Evolutionary conservation across 2,329 filamentous ascomycete species (phyloP).

Genomic region (Polytolypa hystricis): DNA sequence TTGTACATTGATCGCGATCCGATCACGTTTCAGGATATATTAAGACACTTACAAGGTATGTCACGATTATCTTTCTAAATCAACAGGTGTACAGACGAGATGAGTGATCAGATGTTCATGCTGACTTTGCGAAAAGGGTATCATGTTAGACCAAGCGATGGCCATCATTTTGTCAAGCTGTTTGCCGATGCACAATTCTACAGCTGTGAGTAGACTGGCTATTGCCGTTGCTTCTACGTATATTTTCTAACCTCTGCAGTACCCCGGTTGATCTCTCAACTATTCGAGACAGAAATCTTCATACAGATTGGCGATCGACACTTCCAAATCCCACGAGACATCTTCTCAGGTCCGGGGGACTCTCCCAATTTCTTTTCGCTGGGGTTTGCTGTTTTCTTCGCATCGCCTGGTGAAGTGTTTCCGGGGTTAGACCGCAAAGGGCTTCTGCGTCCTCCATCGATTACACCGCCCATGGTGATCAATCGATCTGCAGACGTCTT

Average conservation of each 20-base stretch:
- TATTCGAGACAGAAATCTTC: constrained; percentile 86
- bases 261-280: constrained; percentile 76
- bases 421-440: constrained; percentile 70
- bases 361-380: constrained; percentile 93
- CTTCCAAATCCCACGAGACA: constrained; percentile 80
- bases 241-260: constrained; percentile 53
- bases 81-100: not conserved
- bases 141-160: constrained; percentile 69
- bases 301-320: constrained; percentile 78
- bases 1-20: constrained; percentile 94
- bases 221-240: not conserved
- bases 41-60: constrained; percentile 68
- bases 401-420: constrained; percentile 66
- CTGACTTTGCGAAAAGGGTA: constrained; percentile 46
- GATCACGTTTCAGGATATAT: constrained; percentile 77
- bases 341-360: constrained; percentile 77
- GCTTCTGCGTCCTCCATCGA: constrained; percentile 75
- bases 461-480: constrained; percentile 69
- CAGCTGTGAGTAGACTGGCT: constrained; percentile 49
- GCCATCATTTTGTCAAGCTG: constrained; percentile 77
- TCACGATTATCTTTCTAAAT: not conserved
- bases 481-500: constrained; percentile 77
- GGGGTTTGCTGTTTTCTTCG: constrained; percentile 81
- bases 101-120: not conserved
- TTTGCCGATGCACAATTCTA: constrained; percentile 97